Evolutionary conservation across 108 stramenopile species (phyloP).

Genomic region (Cyclotella sp.): DNA sequence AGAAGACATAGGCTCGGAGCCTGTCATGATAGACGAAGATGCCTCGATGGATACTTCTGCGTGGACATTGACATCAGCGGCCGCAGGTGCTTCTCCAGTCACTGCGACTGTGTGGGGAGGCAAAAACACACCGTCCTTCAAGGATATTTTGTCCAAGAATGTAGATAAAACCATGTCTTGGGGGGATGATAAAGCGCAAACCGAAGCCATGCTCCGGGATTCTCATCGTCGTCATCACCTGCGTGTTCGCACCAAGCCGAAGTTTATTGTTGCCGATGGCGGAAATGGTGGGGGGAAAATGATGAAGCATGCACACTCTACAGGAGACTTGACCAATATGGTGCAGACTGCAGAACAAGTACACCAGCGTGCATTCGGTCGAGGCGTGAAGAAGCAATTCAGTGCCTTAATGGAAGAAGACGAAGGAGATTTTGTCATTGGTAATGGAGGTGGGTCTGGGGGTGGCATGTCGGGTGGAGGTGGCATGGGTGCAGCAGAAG

Average conservation of each 20-base stretch:
- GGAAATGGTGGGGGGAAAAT: constrained; percentile 7
- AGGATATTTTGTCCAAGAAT: constrained; percentile 38
- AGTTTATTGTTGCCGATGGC: constrained; percentile 41
- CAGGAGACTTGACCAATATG: constrained; percentile 46
- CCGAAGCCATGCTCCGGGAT: constrained; percentile 45
- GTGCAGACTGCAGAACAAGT: constrained; percentile 16
- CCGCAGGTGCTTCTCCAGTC: neutral
- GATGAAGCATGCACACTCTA: constrained; percentile 47
- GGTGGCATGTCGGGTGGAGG: constrained; percentile 20
- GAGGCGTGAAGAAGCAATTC: constrained; percentile 36
- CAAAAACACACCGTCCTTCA: constrained; percentile 41
- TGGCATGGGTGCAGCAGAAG: constrained; percentile 36
- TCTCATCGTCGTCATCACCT: constrained; percentile 44
- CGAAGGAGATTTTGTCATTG: constrained; percentile 48
- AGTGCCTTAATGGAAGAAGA: constrained; percentile 45
- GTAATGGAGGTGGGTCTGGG: constrained; percentile 33
- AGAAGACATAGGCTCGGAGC: constrained; percentile 14
- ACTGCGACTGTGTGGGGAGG: constrained; percentile 28
- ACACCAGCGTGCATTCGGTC: constrained; percentile 24
- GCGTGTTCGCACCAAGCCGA: constrained; percentile 48
- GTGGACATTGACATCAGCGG: constrained; percentile 40
- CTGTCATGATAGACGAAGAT: constrained; percentile 40
- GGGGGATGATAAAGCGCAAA: constrained; percentile 28
- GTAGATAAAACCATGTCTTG: constrained; percentile 7
- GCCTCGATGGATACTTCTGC: constrained; percentile 41